These are phyloP conservation scores for Syzygium oleosum DNA, from an alignment of 345 rosid species.

Conservation along the genomic window DNA sequence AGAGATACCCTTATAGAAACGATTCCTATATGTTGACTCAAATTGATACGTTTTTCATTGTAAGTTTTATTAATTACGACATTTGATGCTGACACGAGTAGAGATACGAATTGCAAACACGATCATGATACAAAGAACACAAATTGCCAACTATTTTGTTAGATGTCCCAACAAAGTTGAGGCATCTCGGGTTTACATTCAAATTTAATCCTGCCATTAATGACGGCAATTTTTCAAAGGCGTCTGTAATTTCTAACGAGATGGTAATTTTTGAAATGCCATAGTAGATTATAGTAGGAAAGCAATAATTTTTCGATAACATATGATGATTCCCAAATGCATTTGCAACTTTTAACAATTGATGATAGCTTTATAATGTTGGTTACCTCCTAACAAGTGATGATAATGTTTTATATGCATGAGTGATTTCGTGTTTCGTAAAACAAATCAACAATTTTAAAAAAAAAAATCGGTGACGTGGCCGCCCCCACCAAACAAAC, in stretches of 20 bases:
- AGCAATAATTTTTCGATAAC: not conserved
- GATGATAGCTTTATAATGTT: not conserved
- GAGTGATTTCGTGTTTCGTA: no score
- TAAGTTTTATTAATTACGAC: no score
- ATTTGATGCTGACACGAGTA: no score
- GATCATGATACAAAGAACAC: rapidly evolving
- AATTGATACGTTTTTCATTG: not conserved
- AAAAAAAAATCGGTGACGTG: not conserved
- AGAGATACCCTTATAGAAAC: no score
- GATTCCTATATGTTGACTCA: no score
- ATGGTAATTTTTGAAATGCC: not conserved
- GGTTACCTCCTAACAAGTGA: not conserved
- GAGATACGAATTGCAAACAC: not conserved
- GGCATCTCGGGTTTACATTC: not conserved
- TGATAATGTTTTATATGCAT: not conserved
- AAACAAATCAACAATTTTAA: no score
- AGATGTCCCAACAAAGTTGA: not conserved
- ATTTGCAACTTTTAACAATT: rapidly evolving
- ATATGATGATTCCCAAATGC: not conserved
- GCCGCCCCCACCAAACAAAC: not conserved
- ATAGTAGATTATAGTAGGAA: rapidly evolving
- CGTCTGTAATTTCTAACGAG: rapidly evolving
- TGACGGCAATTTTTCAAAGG: not conserved
- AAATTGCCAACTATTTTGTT: not conserved
- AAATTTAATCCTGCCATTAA: not conserved